Evolutionary conservation across 1,284 basidiomycete genomes (phyloP).

Genomic region (Heliocybe sulcata): DNA sequence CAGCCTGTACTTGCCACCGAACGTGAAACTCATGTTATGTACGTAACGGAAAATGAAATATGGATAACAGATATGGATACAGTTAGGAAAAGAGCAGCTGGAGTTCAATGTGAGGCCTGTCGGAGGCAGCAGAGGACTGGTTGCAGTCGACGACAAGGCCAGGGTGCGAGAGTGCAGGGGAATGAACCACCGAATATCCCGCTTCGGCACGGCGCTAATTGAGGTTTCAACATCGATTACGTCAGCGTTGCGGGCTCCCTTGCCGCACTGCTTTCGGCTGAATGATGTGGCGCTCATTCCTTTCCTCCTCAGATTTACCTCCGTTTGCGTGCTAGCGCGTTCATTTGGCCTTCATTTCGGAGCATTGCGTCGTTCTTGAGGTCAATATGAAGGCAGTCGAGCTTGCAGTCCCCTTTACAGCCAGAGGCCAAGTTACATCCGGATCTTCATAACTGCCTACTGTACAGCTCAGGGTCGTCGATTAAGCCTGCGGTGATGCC

Average conservation of each 20-base stretch:
- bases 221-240: neutral
- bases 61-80: neutral
- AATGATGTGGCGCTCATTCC: too few species aligned
- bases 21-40: slow-evolving; percentile 57
- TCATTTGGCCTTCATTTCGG: too few species aligned
- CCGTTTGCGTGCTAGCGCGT: too few species aligned
- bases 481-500: too few species aligned
- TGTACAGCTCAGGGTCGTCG: too few species aligned
- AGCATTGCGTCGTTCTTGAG: too few species aligned
- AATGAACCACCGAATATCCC: neutral
- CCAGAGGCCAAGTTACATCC: too few species aligned
- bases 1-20: slow-evolving; percentile 88
- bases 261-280: neutral
- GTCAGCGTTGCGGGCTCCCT: neutral
- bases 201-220: neutral
- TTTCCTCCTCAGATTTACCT: too few species aligned
- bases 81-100: neutral
- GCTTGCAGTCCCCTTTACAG: too few species aligned
- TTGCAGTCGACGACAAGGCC: neutral
- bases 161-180: neutral
- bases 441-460: too few species aligned
- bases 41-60: neutral
- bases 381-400: too few species aligned
- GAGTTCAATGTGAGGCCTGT: neutral
- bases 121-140: neutral